These are phyloP conservation scores for Hyaloperonospora brassicae DNA, from an alignment of 352 stramenopile species.

Conservation along the genomic window DNA sequence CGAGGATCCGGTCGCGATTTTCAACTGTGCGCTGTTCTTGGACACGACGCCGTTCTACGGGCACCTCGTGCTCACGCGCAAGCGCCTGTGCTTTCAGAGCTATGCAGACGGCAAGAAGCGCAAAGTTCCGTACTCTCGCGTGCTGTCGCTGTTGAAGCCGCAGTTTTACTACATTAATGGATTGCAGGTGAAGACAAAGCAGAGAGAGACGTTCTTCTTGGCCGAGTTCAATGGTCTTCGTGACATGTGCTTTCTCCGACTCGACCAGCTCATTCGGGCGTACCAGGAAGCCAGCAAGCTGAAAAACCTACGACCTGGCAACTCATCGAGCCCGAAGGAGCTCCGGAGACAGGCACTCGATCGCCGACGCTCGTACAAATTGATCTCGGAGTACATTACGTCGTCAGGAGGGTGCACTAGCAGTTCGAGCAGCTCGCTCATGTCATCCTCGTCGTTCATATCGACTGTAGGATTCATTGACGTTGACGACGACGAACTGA, in stretches of 20 bases:
- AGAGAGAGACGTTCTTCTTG: constrained; percentile 61
- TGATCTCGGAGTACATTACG: constrained; percentile 29
- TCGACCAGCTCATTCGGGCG: constrained; percentile 65
- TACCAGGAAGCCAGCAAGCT: constrained; percentile 44
- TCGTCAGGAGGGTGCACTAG: constrained; percentile 11
- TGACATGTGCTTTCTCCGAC: constrained; percentile 57
- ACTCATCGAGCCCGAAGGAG: constrained; percentile 29
- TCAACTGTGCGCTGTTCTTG: constrained; percentile 71
- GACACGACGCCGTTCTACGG: constrained; percentile 67
- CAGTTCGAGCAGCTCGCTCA: constrained; percentile 1
- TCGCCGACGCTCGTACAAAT: constrained; percentile 50
- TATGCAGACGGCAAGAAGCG: constrained; percentile 38
- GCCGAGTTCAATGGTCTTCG: constrained; percentile 74
- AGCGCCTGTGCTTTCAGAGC: constrained; percentile 56
- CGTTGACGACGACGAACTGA: constrained; percentile 27
- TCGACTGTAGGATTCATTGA: constrained; percentile 45
- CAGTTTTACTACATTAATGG: constrained; percentile 84
- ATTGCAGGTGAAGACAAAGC: constrained; percentile 60
- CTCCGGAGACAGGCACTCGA: constrained; percentile 46
- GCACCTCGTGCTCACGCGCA: constrained; percentile 62
- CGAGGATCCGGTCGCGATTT: constrained; percentile 52
- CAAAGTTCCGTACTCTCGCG: constrained; percentile 52
- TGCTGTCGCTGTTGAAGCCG: constrained; percentile 65
- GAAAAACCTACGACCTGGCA: constrained; percentile 14
- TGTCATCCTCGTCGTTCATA: constrained; percentile 23